Percentiles rank a stretch among this genome's conserved stretches.
Evolutionary conservation across 2,329 filamentous ascomycete species (phyloP).

Genomic region (Exophiala aquamarina): DNA sequence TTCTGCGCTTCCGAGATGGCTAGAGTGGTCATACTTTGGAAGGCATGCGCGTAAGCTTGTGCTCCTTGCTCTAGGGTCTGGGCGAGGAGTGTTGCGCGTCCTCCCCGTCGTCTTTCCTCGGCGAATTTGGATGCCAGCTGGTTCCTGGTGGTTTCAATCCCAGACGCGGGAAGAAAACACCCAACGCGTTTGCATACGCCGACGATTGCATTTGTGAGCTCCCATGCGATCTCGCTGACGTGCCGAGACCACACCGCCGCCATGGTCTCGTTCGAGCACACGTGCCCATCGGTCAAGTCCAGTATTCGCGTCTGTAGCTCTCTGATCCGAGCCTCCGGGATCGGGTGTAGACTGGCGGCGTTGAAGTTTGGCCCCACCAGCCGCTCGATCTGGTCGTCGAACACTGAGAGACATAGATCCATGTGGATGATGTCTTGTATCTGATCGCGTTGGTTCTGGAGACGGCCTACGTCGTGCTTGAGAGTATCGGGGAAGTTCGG

Average conservation of each 20-base stretch:
- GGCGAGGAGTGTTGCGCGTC: slow-evolving; percentile 2
- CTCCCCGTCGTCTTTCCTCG: slow-evolving; percentile 3
- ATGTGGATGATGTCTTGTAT: slow-evolving; percentile 56
- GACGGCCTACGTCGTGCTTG: slow-evolving; percentile 55
- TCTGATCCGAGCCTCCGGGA: slow-evolving; percentile 32
- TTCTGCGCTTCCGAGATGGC: slow-evolving; percentile 46
- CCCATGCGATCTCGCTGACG: slow-evolving; percentile 39
- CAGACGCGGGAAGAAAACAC: slow-evolving; percentile 20
- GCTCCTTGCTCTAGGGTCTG: slow-evolving; percentile 32
- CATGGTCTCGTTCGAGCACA: slow-evolving; percentile 2
- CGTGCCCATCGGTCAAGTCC: slow-evolving; percentile 33
- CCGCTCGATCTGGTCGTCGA: slow-evolving; percentile 38
- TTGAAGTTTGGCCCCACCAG: neutral
- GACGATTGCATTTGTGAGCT: slow-evolving; percentile 42
- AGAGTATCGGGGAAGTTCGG: slow-evolving; percentile 55
- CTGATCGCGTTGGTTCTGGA: slow-evolving; percentile 53
- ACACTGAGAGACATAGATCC: slow-evolving; percentile 55
- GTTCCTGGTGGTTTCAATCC: slow-evolving; percentile 4
- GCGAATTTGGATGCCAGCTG: slow-evolving; percentile 7
- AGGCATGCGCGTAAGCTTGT: slow-evolving; percentile 34
- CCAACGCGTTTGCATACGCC: slow-evolving; percentile 32
- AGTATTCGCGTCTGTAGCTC: slow-evolving; percentile 29
- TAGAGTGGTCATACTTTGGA: slow-evolving; percentile 42
- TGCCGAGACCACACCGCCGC: slow-evolving; percentile 37
- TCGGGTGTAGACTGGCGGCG: slow-evolving; percentile 22